These are phyloP conservation scores for Solanum chacoense DNA, from an alignment of 305 asterid species.

Conservation along the genomic window DNA sequence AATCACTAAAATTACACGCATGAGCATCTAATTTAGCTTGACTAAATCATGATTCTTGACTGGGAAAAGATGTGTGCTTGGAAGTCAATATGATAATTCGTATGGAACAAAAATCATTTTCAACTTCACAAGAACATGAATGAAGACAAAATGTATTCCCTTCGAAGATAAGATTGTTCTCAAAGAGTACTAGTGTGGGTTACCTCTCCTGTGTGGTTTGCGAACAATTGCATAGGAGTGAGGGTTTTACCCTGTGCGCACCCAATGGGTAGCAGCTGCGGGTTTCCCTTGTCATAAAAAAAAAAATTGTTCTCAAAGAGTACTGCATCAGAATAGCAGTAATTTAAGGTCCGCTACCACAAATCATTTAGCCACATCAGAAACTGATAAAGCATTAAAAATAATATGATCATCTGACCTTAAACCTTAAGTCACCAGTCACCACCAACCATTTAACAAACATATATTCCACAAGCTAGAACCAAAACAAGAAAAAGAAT, in stretches of 20 bases:
- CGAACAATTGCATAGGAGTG: background rate
- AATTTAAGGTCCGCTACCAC: background rate
- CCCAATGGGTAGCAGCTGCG: background rate
- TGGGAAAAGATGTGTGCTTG: background rate
- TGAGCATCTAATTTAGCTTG: background rate
- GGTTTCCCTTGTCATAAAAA: background rate
- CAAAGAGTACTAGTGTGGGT: background rate
- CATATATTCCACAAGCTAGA: background rate
- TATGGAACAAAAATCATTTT: background rate
- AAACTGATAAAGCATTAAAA: background rate
- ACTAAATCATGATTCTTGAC: background rate
- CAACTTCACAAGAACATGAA: background rate
- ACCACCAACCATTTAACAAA: background rate
- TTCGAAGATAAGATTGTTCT: background rate
- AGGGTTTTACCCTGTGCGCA: background rate
- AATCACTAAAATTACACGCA: background rate
- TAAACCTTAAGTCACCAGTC: background rate
- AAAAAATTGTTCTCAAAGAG: background rate
- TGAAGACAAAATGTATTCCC: background rate
- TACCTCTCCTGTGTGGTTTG: background rate
- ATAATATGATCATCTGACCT: background rate
- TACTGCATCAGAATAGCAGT: background rate
- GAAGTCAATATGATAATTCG: background rate
- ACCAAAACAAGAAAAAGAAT: background rate
- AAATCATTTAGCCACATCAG: background rate